Base-by-base conservation (phyloP, 2,329 filamentous ascomycete species). In the Aspergillus texensis region DNA sequence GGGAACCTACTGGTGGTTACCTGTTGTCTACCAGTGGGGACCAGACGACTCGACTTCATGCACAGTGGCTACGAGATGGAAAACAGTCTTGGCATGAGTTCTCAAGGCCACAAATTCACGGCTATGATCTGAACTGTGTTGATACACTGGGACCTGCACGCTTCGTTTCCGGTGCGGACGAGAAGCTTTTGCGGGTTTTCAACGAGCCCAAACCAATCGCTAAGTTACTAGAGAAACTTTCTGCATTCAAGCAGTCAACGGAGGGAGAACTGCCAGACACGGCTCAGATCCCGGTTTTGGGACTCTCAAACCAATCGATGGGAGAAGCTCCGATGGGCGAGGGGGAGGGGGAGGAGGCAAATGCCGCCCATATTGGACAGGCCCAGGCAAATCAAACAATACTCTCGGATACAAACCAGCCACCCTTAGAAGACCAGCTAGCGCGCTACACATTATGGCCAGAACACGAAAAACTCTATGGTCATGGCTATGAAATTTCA, bases 121-220 rank as follows among this genome's bases (percentile, higher is more conserved):
- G 95, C 43, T 99, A 99, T 77, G 94, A 99, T 76, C 85, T 99
- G 60, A 99, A 98, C 81, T 98, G 95, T 77, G 89, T 98, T 67
- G 91, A 93, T 72, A 86, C 89, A 0, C 83, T 97, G 6, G 89
- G 88, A 9, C 78, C 86, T 9, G 85, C 87, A 9, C 90, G 90
- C 69, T 99, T 99, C 74, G 90, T 98, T 26, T 96, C 94, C 2
- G 95, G 95, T 8, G 95, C 95, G 3, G 95, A 99, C 69, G 95
- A 99, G 82, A 99, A 99, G 79, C 87, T 99, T n/a, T 87, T 99
- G 76, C 90, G 95, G 28, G 94, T 99, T 2, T 99, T 99, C 78
- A 89, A 91, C 72, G 89, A 97, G 78, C 95, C 95, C 6, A 91
- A 88, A 74, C 90, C 91, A 6, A 91, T 96, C 11, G 93, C 93